Conservation (phyloP, 2,329 filamentous ascomycete species). For the Hypoxylon sp. region DNA sequence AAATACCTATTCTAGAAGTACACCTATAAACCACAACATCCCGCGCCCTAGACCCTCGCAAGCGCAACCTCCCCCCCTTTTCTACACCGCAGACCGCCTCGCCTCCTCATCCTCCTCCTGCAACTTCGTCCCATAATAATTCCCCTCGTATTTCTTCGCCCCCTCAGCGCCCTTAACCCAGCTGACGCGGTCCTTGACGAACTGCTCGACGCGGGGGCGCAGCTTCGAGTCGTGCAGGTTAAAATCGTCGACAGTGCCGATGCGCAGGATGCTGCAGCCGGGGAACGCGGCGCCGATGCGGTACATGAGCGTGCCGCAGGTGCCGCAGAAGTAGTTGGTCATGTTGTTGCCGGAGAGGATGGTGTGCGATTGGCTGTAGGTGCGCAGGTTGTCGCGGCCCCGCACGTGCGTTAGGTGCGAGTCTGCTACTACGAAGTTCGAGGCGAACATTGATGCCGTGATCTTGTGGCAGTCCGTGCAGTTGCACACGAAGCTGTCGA, state of each 20-base stretch:
- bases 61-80: background rate
- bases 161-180: slow-evolving; percentile 63
- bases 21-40: background rate
- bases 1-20: background rate
- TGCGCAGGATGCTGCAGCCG: slow-evolving; percentile 64
- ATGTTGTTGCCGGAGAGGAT: slow-evolving; percentile 65
- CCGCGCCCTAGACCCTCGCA: no score
- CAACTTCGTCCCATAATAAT: background rate
- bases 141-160: slow-evolving; percentile 46
- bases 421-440: slow-evolving; percentile 69
- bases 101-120: background rate
- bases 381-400: slow-evolving; percentile 65
- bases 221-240: slow-evolving; percentile 69
- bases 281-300: slow-evolving; percentile 63
- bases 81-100: background rate
- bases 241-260: slow-evolving; percentile 76
- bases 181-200: slow-evolving; percentile 64
- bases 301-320: slow-evolving; percentile 74
- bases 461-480: slow-evolving; percentile 75
- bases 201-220: slow-evolving; percentile 68
- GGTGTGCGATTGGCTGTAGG: slow-evolving; percentile 63
- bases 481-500: slow-evolving; percentile 70
- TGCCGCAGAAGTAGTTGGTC: slow-evolving; percentile 74
- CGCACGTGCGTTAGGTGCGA: slow-evolving; percentile 64
- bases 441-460: slow-evolving; percentile 73